A percentile compares a stretch with the other conserved stretches of the same genome.
phyloP scores from a whole-genome alignment of 495 filamentous ascomycete genomes.

The Astrothelium subdiscretum region DNA sequence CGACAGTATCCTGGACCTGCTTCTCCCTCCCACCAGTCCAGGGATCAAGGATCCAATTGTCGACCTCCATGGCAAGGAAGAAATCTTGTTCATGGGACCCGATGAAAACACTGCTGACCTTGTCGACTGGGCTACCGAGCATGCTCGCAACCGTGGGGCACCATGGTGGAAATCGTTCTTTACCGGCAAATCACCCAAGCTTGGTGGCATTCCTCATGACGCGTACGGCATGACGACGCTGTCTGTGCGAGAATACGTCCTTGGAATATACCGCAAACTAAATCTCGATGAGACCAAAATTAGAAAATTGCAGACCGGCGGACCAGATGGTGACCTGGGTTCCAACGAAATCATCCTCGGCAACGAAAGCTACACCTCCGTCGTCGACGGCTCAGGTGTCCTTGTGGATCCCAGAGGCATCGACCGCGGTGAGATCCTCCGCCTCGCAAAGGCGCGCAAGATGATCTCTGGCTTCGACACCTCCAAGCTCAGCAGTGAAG shows the following conservation, averaged over 20 bases:
- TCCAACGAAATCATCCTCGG: slow-evolving; percentile 95
- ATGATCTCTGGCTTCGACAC: slow-evolving; percentile 87
- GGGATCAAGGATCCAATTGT: slow-evolving; percentile 99
- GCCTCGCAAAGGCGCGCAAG: slow-evolving; percentile 71
- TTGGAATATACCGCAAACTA: slow-evolving; percentile 93
- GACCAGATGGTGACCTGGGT: slow-evolving; percentile 90
- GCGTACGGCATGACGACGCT: slow-evolving; percentile 95
- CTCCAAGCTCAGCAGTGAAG: slow-evolving; percentile 72
- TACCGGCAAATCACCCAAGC: slow-evolving; percentile 90
- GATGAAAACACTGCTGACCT: slow-evolving; percentile 98
- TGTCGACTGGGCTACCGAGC: slow-evolving; percentile 95
- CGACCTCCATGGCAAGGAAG: slow-evolving; percentile 82
- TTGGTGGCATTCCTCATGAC: slow-evolving; percentile 95
- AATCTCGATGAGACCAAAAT: slow-evolving; percentile 73
- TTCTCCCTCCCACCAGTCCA: slow-evolving; percentile 77
- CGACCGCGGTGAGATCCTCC: slow-evolving; percentile 68
- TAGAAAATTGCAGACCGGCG: slow-evolving; percentile 92
- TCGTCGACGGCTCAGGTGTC: slow-evolving; percentile 92
- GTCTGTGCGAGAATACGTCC: slow-evolving; percentile 88
- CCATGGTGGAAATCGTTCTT: slow-evolving; percentile 99
- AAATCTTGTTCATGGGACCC: slow-evolving; percentile 96
- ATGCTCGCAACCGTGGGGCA: slow-evolving; percentile 76
- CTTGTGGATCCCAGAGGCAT: slow-evolving; percentile 86
- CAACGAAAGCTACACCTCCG: slow-evolving; percentile 85
- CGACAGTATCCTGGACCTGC: slow-evolving; percentile 89